A percentile compares a stretch with the other conserved stretches of the same genome.
Evolutionary conservation across 495 filamentous ascomycete species (phyloP).

Genomic region (Staphylotrichum tortipilum): DNA sequence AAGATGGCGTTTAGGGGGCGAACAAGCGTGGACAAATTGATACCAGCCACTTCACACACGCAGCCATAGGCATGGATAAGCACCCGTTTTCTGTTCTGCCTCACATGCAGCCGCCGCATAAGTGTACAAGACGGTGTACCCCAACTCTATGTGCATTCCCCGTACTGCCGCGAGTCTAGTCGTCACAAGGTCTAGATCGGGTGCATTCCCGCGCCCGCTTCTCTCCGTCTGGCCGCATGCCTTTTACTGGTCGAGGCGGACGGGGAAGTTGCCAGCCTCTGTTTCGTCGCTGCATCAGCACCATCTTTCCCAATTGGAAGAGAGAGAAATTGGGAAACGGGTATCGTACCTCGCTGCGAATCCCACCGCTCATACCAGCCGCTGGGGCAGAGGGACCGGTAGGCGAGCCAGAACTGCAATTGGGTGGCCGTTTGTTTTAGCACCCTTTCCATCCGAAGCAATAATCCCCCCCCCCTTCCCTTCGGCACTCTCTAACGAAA

Average conservation of each 20-base stretch:
- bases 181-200: constrained; percentile 12
- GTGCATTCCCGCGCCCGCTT: constrained; percentile 1
- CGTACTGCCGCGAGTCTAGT: constrained; percentile 17
- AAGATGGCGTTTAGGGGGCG: neutral
- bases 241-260: constrained; percentile 46
- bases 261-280: constrained; percentile 92
- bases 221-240: constrained; percentile 1
- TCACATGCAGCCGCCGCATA: neutral
- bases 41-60: neutral
- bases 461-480: too few species aligned
- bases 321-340: too few species aligned
- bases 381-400: constrained; percentile 93
- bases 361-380: constrained; percentile 95
- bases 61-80: neutral
- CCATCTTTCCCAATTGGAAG: too few species aligned
- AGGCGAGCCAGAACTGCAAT: constrained; percentile 85
- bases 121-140: constrained; percentile 3
- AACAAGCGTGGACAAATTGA: neutral
- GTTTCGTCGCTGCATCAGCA: constrained; percentile 25
- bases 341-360: constrained; percentile 89
- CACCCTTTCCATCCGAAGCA: too few species aligned
- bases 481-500: too few species aligned
- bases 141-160: constrained; percentile 26
- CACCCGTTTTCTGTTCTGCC: neutral
- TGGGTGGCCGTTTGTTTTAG: constrained; percentile 1